Evolutionary conservation across 768 basidiomycete genomes (phyloP).

Genomic region (Mycena galericulata): DNA sequence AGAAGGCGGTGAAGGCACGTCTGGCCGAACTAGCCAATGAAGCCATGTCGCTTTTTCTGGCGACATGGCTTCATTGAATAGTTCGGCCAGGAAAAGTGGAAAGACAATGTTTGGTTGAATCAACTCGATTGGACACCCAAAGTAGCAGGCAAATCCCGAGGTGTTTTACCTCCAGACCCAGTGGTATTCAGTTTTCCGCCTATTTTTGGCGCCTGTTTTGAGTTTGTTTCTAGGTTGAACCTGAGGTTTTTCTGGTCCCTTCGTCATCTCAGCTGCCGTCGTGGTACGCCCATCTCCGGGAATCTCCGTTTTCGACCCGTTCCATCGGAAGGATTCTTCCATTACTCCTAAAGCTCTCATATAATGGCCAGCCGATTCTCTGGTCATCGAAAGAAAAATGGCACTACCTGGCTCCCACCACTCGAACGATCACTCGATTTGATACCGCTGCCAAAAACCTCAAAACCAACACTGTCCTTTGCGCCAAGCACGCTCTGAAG

Average conservation of each 20-base stretch:
- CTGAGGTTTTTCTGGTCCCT: background rate
- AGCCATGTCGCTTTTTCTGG: conserved; percentile 57
- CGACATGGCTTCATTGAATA: too few relatives aligned
- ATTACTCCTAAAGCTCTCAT: conserved; percentile 72
- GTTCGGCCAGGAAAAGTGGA: conserved; percentile 68
- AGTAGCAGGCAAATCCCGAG: conserved; percentile 75
- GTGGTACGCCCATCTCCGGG: conserved; percentile 69
- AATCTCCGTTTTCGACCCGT: conserved; percentile 54
- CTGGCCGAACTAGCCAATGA: conserved; percentile 78
- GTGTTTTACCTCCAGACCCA: conserved; percentile 53
- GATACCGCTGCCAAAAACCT: conserved; percentile 54
- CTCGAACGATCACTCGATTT: conserved; percentile 49
- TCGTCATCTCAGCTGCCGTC: conserved; percentile 49
- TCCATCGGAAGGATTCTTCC: conserved; percentile 71
- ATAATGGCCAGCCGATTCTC: conserved; percentile 69
- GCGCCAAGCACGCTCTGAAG: conserved; percentile 60
- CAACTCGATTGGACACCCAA: conserved; percentile 98
- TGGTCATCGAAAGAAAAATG: conserved; percentile 71
- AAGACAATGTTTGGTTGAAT: conserved; percentile 82
- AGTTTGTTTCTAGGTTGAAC: background rate
- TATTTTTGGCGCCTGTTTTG: background rate
- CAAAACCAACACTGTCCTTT: conserved; percentile 61
- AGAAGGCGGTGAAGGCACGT: conserved; percentile 67
- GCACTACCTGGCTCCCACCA: conserved; percentile 62
- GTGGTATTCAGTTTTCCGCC: conserved; percentile 29